Evolutionary conservation across 2,329 filamentous ascomycete species (phyloP).

Genomic region (Aureobasidium sp.): DNA sequence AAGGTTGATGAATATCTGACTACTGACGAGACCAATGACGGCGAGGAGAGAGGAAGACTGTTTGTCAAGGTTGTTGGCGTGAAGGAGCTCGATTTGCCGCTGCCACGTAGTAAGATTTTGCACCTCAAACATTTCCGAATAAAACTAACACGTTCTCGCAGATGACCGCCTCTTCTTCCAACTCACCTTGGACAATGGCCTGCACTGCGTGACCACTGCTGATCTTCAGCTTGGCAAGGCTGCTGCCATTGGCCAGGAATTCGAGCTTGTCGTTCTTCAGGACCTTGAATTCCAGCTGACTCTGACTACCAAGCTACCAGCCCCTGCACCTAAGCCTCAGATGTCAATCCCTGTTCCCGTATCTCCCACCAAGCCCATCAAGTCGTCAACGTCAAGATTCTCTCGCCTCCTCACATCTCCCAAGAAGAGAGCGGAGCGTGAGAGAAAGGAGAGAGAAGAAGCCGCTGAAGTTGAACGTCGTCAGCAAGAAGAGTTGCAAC

Average conservation of each 20-base stretch:
- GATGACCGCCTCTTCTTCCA: constrained; percentile 91
- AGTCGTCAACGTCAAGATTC: constrained; percentile 67
- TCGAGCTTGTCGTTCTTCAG: constrained; percentile 92
- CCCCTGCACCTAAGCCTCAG: constrained; percentile 38
- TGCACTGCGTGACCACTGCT: constrained; percentile 94
- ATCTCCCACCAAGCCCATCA: constrained; percentile 59
- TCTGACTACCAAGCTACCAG: constrained; percentile 88
- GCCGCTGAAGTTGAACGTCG: constrained; percentile 53
- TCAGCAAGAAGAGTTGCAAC: constrained; percentile 24
- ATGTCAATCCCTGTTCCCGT: constrained; percentile 26
- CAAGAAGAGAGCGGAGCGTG: constrained; percentile 93
- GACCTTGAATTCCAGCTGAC: constrained; percentile 99
- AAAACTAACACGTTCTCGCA: constrained; percentile 35
- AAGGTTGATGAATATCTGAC: constrained; percentile 57
- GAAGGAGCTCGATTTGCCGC: constrained; percentile 85
- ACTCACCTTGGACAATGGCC: constrained; percentile 92
- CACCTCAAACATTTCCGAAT: not conserved
- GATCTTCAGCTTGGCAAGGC: constrained; percentile 89
- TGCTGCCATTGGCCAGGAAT: constrained; percentile 94
- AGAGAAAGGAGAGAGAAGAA: constrained; percentile 75
- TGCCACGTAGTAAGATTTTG: constrained; percentile 69
- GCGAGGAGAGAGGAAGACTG: constrained; percentile 76
- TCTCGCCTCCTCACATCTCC: constrained; percentile 89
- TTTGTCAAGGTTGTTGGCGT: constrained; percentile 99
- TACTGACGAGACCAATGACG: constrained; percentile 60